These are phyloP conservation scores for Pseudocercospora musae DNA, from an alignment of 2,329 filamentous ascomycete species.

Conservation along the genomic window DNA sequence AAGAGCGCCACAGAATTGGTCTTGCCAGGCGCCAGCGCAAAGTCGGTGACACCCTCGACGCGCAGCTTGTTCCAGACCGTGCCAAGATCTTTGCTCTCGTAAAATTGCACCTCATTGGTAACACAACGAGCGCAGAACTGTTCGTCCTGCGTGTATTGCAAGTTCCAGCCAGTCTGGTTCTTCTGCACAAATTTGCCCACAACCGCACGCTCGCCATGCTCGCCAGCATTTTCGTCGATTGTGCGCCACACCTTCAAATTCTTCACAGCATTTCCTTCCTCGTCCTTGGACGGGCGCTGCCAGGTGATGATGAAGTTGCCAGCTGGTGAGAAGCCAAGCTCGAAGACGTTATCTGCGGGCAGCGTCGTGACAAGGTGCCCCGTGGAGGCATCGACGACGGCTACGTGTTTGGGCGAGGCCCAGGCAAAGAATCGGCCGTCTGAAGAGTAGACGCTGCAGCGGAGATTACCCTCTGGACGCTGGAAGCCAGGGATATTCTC, in stretches of 20 bases:
- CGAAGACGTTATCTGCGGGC: slow-evolving; percentile 79
- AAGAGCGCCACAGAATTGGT: slow-evolving; percentile 93
- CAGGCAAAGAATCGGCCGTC: slow-evolving; percentile 96
- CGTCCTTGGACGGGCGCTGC: slow-evolving; percentile 91
- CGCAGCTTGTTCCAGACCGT: slow-evolving; percentile 94
- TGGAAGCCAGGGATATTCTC: slow-evolving; percentile 75
- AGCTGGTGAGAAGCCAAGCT: slow-evolving; percentile 87
- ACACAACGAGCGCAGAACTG: slow-evolving; percentile 87
- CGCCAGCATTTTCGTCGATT: slow-evolving; percentile 63
- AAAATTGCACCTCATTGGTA: slow-evolving; percentile 98
- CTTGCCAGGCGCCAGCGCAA: slow-evolving; percentile 83
- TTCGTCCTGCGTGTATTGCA: slow-evolving; percentile 95
- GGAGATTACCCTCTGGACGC: slow-evolving; percentile 85
- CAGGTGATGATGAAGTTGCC: slow-evolving; percentile 95
- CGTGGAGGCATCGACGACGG: slow-evolving; percentile 74
- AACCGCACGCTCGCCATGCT: slow-evolving; percentile 62
- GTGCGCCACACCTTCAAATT: slow-evolving; percentile 97
- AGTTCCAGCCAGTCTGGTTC: slow-evolving; percentile 90
- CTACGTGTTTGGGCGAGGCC: slow-evolving; percentile 83
- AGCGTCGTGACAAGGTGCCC: slow-evolving; percentile 73
- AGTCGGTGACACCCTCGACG: slow-evolving; percentile 85
- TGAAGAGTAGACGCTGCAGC: slow-evolving; percentile 92
- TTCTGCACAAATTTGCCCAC: slow-evolving; percentile 94
- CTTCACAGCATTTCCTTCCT: slow-evolving; percentile 87
- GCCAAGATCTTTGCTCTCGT: slow-evolving; percentile 77